phyloP scores from a whole-genome alignment of 1,284 basidiomycete species.

The Amylostereum chailletii region DNA sequence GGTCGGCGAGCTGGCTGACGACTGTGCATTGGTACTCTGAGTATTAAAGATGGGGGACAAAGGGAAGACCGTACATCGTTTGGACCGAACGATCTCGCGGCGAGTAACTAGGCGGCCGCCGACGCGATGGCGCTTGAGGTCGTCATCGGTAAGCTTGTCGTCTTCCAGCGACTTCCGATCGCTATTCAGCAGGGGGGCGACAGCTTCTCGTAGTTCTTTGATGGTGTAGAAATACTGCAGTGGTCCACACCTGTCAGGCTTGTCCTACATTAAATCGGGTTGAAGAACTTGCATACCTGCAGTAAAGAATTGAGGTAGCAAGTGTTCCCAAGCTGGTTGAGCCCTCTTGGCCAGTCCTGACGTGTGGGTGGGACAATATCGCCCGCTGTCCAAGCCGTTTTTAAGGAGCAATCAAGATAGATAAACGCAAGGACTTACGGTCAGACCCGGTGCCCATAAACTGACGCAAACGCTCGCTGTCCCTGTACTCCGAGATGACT shows the following conservation, averaged over 20 bases:
- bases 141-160: conserved; percentile 69
- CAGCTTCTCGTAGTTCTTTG: conserved; percentile 73
- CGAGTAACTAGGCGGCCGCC: conserved; percentile 79
- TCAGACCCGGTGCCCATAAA: conserved; percentile 62
- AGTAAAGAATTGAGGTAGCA: conserved; percentile 87
- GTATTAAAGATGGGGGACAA: conserved; percentile 1
- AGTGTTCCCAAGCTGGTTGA: conserved; percentile 90
- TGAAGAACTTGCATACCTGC: conserved; percentile 36
- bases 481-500: conserved; percentile 63
- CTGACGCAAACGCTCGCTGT: conserved; percentile 62
- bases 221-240: conserved; percentile 91
- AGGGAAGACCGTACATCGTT: conserved; percentile 56
- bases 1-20: conserved; percentile 65
- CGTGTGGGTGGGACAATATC: conserved; percentile 42
- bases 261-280: not conserved
- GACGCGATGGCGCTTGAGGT: conserved; percentile 74
- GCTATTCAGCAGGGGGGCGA: conserved; percentile 52
- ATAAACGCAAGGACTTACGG: conserved; percentile 40
- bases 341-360: conserved; percentile 71
- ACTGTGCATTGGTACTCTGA: conserved; percentile 35
- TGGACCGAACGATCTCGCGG: conserved; percentile 74
- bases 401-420: not conserved
- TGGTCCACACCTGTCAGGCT: not conserved
- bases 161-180: conserved; percentile 51
- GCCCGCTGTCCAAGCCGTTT: conserved; percentile 40